Evolutionary conservation across 257 asterid genomes (phyloP).

Genomic region (Catharanthus roseus): DNA sequence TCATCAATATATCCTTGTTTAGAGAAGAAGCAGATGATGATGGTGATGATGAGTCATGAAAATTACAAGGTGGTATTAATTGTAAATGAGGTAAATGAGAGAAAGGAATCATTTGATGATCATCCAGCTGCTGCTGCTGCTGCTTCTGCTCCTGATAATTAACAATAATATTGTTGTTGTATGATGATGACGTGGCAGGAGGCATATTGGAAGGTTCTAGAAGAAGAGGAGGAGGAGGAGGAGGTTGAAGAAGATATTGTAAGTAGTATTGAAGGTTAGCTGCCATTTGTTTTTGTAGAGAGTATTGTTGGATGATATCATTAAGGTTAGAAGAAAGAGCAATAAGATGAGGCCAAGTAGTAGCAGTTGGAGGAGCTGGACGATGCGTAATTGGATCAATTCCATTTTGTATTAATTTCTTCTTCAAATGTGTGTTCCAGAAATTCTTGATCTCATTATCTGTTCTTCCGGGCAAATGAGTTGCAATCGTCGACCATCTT

Average conservation of each 20-base stretch:
- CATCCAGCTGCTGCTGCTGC: too few species aligned
- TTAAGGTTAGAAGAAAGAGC: slow-evolving; percentile 68
- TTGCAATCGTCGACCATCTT: slow-evolving; percentile 76
- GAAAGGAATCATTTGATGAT: slow-evolving; percentile 41
- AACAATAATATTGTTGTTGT: too few species aligned
- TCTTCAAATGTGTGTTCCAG: slow-evolving; percentile 84
- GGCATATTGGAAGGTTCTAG: too few species aligned
- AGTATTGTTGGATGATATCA: slow-evolving; percentile 48
- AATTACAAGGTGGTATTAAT: slow-evolving; percentile 28
- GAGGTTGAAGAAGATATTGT: slow-evolving; percentile 43
- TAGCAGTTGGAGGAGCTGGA: slow-evolving; percentile 69
- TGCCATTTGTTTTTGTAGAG: slow-evolving; percentile 53
- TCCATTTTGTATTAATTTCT: slow-evolving; percentile 77
- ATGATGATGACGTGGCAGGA: too few species aligned
- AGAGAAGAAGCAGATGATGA: slow-evolving; percentile 6
- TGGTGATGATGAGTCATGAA: too few species aligned
- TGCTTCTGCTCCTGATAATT: too few species aligned
- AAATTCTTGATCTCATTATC: slow-evolving; percentile 81
- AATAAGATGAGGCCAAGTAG: slow-evolving; percentile 62
- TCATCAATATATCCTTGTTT: slow-evolving; percentile 16
- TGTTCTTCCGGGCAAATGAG: slow-evolving; percentile 71
- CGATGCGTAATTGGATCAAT: slow-evolving; percentile 86
- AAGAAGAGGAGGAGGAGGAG: too few species aligned
- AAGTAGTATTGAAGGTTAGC: slow-evolving; percentile 56
- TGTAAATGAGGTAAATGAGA: slow-evolving; percentile 54